Percentiles rank a stretch among this genome's conserved stretches.
Evolutionary conservation across 129 eudicot genomes (phyloP).

Genomic region (Helichrysum umbraculigerum): DNA sequence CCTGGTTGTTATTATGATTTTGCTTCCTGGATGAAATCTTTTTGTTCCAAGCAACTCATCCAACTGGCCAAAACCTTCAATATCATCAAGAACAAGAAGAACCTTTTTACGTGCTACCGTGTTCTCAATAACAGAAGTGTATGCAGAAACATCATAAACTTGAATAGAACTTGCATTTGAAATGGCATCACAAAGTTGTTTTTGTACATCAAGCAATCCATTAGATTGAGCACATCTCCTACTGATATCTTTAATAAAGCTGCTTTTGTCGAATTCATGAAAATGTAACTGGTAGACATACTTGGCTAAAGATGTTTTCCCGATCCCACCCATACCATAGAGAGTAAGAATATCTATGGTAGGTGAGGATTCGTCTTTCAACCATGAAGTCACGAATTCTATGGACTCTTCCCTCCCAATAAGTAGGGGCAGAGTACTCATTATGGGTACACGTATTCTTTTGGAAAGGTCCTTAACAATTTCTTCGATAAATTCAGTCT

Average conservation of each 20-base stretch:
- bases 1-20: neutral
- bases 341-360: constrained; percentile 5
- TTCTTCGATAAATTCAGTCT: neutral
- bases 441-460: neutral
- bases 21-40: neutral
- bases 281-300: neutral
- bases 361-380: constrained; percentile 10
- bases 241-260: constrained; percentile 26
- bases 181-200: constrained; percentile 27
- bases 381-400: constrained; percentile 17
- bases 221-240: neutral
- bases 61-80: neutral
- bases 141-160: neutral
- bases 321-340: constrained; percentile 33
- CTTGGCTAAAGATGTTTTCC: constrained; percentile 34
- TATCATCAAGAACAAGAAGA: constrained; percentile 2
- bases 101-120: constrained; percentile 16
- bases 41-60: neutral
- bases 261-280: constrained; percentile 12
- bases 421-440: constrained; percentile 12
- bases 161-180: neutral
- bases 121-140: constrained; percentile 15
- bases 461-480: neutral
- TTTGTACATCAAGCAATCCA: constrained; percentile 32
- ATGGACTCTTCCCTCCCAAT: constrained; percentile 24